Percentiles rank a stretch among this genome's conserved stretches.
phyloP scores from a whole-genome alignment of 2,329 filamentous ascomycete species.

The Thelonectria olida region DNA sequence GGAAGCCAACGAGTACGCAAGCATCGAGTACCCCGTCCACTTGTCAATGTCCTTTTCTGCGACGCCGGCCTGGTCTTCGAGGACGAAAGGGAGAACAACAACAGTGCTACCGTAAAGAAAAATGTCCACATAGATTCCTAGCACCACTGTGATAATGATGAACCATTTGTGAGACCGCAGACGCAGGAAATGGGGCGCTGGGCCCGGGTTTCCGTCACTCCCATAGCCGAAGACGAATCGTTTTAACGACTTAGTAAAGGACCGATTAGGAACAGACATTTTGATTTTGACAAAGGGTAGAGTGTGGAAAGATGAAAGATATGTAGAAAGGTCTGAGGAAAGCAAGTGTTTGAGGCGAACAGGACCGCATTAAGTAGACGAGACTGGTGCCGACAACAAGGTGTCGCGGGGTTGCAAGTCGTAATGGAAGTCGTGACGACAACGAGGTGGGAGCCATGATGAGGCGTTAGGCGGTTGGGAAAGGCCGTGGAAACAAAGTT shows the following conservation, averaged over 20 bases:
- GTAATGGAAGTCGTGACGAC: too few relatives aligned
- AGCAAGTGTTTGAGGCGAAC: too few relatives aligned
- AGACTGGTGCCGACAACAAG: too few relatives aligned
- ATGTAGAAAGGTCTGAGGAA: too few relatives aligned
- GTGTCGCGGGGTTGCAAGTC: too few relatives aligned
- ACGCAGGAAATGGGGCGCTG: neutral
- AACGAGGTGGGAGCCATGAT: too few relatives aligned
- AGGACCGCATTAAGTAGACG: too few relatives aligned
- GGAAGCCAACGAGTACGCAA: conserved; percentile 20
- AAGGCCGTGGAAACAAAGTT: too few relatives aligned
- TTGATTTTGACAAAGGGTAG: too few relatives aligned
- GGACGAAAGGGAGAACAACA: conserved; percentile 23
- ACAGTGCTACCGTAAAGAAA: conserved; percentile 28
- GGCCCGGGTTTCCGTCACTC: neutral
- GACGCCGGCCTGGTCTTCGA: conserved; percentile 15
- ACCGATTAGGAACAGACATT: neutral
- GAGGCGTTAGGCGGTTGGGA: too few relatives aligned
- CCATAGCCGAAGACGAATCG: conserved; percentile 9
- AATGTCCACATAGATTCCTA: conserved; percentile 27
- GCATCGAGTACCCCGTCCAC: conserved; percentile 20
- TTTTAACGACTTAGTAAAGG: neutral
- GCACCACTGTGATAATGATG: conserved; percentile 22
- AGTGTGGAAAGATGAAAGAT: too few relatives aligned
- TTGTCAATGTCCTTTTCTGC: neutral
- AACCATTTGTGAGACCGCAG: conserved; percentile 12